Conservation (phyloP, 2,329 filamentous ascomycete genomes). For the Coleophoma eucalyptorum region DNA sequence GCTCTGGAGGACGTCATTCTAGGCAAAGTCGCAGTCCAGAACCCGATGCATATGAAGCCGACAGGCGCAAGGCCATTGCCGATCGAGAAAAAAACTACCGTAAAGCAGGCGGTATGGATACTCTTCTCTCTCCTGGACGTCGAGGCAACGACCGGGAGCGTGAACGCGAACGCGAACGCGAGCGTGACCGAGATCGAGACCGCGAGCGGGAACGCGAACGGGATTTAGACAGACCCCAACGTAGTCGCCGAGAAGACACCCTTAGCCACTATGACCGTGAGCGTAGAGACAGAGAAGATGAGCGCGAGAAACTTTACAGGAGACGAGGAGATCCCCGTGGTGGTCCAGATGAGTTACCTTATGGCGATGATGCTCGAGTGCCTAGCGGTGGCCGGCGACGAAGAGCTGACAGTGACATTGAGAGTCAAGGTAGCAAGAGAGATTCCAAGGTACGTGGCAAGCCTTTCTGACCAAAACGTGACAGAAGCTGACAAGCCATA, state of each 20-base stretch:
- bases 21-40: slow-evolving; percentile 85
- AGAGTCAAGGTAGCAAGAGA: slow-evolving; percentile 52
- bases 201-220: slow-evolving; percentile 23
- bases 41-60: slow-evolving; percentile 89
- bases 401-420: slow-evolving; percentile 74
- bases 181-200: slow-evolving; percentile 3
- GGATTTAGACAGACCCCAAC: slow-evolving; percentile 33
- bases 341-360: slow-evolving; percentile 84
- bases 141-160: slow-evolving; percentile 36
- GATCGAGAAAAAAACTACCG: slow-evolving; percentile 92
- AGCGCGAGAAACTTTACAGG: slow-evolving; percentile 83
- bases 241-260: slow-evolving; percentile 57
- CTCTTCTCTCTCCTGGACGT: slow-evolving; percentile 41
- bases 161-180: slow-evolving; percentile 38
- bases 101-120: slow-evolving; percentile 69
- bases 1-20: slow-evolving; percentile 49
- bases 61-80: slow-evolving; percentile 87
- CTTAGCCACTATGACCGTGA: slow-evolving; percentile 76
- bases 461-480: not conserved
- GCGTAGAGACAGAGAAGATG: slow-evolving; percentile 81
- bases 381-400: slow-evolving; percentile 66
- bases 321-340: slow-evolving; percentile 74
- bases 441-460: slow-evolving; percentile 53
- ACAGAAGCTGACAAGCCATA: not conserved
- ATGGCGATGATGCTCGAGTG: slow-evolving; percentile 64